A percentile compares a stretch with the other conserved stretches of the same genome.
Evolutionary conservation across 192 early-diverging fungal species (phyloP).

Genomic region (Entomortierella beljakovae): DNA sequence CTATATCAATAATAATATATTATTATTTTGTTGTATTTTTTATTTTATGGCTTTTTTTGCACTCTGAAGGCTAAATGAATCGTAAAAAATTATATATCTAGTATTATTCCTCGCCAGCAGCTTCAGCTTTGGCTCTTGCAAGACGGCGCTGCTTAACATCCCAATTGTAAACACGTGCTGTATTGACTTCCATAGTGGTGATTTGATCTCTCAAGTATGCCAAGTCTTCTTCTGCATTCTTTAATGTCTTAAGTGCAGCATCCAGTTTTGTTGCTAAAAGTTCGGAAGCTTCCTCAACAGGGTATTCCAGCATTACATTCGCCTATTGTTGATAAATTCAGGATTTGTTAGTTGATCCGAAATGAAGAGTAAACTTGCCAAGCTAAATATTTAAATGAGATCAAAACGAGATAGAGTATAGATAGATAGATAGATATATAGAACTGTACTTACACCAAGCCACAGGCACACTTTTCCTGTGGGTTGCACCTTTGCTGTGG

Average conservation of each 20-base stretch:
- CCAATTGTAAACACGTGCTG: slow-evolving; percentile 97
- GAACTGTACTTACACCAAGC: slow-evolving; percentile 80
- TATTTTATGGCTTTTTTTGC: not conserved
- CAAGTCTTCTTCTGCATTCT: slow-evolving; percentile 88
- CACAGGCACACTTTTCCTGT: slow-evolving; percentile 91
- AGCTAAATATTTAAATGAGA: not conserved
- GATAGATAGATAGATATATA: not conserved
- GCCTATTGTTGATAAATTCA: slow-evolving; percentile 62
- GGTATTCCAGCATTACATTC: slow-evolving; percentile 98
- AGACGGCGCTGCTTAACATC: slow-evolving; percentile 89
- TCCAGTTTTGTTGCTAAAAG: slow-evolving; percentile 81
- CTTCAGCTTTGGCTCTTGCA: slow-evolving; percentile 56
- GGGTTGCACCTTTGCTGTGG: slow-evolving; percentile 81
- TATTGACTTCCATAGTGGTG: slow-evolving; percentile 99
- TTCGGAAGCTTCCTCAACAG: slow-evolving; percentile 85
- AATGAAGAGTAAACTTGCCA: too few relatives aligned
- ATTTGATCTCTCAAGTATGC: slow-evolving; percentile 96
- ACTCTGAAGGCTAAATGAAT: not conserved
- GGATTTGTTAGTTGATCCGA: too few relatives aligned
- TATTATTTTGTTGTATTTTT: not conserved
- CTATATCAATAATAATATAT: slow-evolving; percentile 4
- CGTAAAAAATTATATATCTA: not conserved
- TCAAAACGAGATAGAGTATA: not conserved
- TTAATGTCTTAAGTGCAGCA: slow-evolving; percentile 77
- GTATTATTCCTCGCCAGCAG: slow-evolving; percentile 25